phyloP scores from a whole-genome alignment of 2,329 filamentous ascomycete species.

The Chaetomiaceae sp. region DNA sequence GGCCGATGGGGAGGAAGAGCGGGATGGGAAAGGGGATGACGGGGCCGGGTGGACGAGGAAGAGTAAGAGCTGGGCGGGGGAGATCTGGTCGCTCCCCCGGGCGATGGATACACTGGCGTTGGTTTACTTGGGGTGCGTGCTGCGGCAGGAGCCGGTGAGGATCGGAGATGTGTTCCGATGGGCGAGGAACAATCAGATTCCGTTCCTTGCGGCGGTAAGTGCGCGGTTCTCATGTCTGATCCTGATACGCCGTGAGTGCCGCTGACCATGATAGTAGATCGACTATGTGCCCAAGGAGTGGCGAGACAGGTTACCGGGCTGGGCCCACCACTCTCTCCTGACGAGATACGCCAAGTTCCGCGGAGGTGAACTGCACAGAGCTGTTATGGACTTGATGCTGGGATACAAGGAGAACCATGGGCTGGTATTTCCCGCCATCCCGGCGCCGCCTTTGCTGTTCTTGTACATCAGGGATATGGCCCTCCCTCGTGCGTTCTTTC shows the following conservation, averaged over 20 bases:
- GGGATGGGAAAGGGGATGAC: conserved; percentile 18
- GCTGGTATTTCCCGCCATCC: conserved; percentile 68
- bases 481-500: conserved; percentile 57
- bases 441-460: conserved; percentile 63
- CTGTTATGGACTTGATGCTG: conserved; percentile 57
- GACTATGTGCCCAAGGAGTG: conserved; percentile 59
- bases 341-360: conserved; percentile 38
- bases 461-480: conserved; percentile 67
- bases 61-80: conserved; percentile 43
- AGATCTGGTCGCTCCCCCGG: conserved; percentile 56
- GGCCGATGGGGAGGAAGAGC: conserved; percentile 46
- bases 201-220: conserved; percentile 65
- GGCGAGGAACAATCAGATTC: conserved; percentile 62
- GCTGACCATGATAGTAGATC: conserved; percentile 37
- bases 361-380: conserved; percentile 58
- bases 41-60: conserved; percentile 14
- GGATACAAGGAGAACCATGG: conserved; percentile 65
- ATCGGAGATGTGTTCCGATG: conserved; percentile 69
- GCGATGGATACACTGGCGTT: conserved; percentile 71
- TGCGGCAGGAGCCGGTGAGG: conserved; percentile 72
- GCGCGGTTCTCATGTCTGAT: background rate
- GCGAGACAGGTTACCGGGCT: conserved; percentile 57
- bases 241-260: background rate
- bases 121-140: conserved; percentile 72
- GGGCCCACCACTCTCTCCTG: conserved; percentile 58